Evolutionary conservation across 306 rosid species (phyloP), one percentile per base, ranked within the genome.

Genomic region (Prunus dulcis): DNA sequence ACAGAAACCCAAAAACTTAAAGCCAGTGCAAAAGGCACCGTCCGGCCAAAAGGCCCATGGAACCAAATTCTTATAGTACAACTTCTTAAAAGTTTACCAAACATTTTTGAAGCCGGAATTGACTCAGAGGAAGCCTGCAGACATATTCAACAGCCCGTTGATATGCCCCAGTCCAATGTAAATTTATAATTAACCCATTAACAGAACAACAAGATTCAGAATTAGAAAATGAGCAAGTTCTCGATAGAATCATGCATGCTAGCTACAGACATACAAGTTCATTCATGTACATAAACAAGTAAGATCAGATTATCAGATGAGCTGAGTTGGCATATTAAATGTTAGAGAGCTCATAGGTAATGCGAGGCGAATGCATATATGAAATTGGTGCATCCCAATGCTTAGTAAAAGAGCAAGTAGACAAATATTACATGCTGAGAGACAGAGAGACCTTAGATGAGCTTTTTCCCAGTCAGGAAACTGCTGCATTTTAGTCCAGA

Each of bases 401-500:
- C 22, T 2, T 6, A 18, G 43, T 52, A 52, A 52, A 52, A 52
- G 11, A 2, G 57, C 20, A 52, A 15, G 57, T 18, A 52, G 22
- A 52, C 57, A 18, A 51, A 51, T 51, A 52, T 52, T n/a, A 52
- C 9, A n/a, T 38, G 57, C 57, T 52, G 25, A 41, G 53, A 66
- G 13, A 61, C 7, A 18, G 38, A 22, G 27, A 18, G 68, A 93
- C 98, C 98, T 85, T 75, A 91, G 71, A 78, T 57, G 70, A 66
- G 72, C 78, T n/a, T 57, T 88, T 84, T 65, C 52, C 96, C 98
- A 87, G 70, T 76, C 79, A 69, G 93, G 86, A 41, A 34, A 55
- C 70, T 82, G 84, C 82, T 93, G 98, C 93, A 93, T 88, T 89
- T 84, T 89, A 63, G 91, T 93, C 97, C 97, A 91, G 55, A 91